These are phyloP conservation scores for Thielaviopsis punctulata DNA, from an alignment of 2,329 filamentous ascomycete genomes.

Conservation along the genomic window DNA sequence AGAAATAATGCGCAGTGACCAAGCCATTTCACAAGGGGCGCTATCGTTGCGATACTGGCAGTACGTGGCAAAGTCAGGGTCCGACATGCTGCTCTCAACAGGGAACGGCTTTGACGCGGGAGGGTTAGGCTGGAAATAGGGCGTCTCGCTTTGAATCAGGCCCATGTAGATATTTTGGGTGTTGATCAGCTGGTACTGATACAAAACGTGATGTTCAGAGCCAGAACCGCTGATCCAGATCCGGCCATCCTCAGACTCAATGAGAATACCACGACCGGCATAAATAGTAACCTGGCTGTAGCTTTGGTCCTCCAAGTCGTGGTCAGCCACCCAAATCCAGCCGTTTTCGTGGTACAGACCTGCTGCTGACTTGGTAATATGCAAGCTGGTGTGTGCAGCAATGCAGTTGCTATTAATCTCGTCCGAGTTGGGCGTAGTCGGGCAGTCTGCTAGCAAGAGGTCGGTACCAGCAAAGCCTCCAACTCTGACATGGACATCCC, in stretches of 20 bases:
- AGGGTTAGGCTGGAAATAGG: conserved; percentile 54
- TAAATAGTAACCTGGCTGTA: conserved; percentile 35
- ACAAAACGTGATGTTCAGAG: conserved; percentile 48
- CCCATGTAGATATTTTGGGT: conserved; percentile 46
- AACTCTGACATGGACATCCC: conserved; percentile 64
- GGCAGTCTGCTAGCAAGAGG: conserved; percentile 49
- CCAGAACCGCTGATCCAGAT: conserved; percentile 48
- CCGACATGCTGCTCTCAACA: conserved; percentile 23
- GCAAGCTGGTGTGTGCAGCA: conserved; percentile 26
- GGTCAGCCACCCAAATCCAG: conserved; percentile 33
- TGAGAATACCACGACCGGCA: conserved; percentile 32
- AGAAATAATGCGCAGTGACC: conserved; percentile 45
- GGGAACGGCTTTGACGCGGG: conserved; percentile 40
- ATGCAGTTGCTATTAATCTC: conserved; percentile 21
- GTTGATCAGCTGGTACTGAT: conserved; percentile 48
- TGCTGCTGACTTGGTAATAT: conserved; percentile 23
- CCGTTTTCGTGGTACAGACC: conserved; percentile 27
- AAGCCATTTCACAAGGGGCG: conserved; percentile 37
- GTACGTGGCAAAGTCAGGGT: conserved; percentile 34
- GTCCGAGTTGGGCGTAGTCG: conserved; percentile 28
- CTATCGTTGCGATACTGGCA: conserved; percentile 21
- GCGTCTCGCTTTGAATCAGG: conserved; percentile 51
- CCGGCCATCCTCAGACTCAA: conserved; percentile 21
- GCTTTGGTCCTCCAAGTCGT: conserved; percentile 34
- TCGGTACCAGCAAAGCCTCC: conserved; percentile 55